Conservation (phyloP, 192 early-diverging fungal genomes). For the Coemansia aciculifera region DNA sequence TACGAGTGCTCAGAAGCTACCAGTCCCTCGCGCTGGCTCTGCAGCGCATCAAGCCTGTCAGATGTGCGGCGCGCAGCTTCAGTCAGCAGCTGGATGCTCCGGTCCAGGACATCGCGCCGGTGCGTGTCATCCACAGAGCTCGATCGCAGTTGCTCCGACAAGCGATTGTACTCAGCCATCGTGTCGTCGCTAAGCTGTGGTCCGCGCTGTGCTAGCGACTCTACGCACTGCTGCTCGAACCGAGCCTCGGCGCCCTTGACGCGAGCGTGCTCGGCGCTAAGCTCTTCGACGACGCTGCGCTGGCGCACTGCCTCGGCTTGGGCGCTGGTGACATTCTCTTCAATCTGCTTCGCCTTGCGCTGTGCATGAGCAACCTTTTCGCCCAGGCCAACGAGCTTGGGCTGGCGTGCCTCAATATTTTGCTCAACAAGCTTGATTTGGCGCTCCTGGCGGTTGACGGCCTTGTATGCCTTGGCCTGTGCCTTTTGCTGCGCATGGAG, state of each 20-base stretch:
- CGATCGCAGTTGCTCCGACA: slow-evolving; percentile 70
- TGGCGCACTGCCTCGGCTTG: slow-evolving; percentile 60
- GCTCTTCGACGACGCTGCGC: slow-evolving; percentile 45
- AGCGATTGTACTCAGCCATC: slow-evolving; percentile 59
- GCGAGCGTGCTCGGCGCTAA: slow-evolving; percentile 59
- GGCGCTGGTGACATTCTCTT: slow-evolving; percentile 60
- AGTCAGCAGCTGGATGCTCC: slow-evolving; percentile 58
- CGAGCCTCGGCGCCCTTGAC: slow-evolving; percentile 56
- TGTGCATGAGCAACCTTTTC: slow-evolving; percentile 74
- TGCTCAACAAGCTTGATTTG: slow-evolving; percentile 71
- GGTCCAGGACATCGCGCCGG: slow-evolving; percentile 64
- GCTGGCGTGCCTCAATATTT: slow-evolving; percentile 66
- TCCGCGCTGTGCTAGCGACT: slow-evolving; percentile 28
- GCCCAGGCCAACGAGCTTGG: slow-evolving; percentile 53
- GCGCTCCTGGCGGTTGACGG: slow-evolving; percentile 71
- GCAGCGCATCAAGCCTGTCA: slow-evolving; percentile 58
- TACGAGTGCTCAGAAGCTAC: slow-evolving; percentile 36
- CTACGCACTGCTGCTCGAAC: slow-evolving; percentile 56
- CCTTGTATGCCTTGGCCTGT: slow-evolving; percentile 72
- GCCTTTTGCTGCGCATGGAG: slow-evolving; percentile 68
- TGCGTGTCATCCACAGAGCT: slow-evolving; percentile 71
- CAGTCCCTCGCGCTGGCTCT: slow-evolving; percentile 43
- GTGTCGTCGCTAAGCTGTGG: slow-evolving; percentile 40
- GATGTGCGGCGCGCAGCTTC: slow-evolving; percentile 64
- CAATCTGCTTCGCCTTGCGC: slow-evolving; percentile 65